A percentile compares a stretch with the other conserved stretches of the same genome.
These are phyloP conservation scores for Phoma herbarum DNA, from an alignment of 2,329 filamentous ascomycete genomes.

Conservation along the genomic window DNA sequence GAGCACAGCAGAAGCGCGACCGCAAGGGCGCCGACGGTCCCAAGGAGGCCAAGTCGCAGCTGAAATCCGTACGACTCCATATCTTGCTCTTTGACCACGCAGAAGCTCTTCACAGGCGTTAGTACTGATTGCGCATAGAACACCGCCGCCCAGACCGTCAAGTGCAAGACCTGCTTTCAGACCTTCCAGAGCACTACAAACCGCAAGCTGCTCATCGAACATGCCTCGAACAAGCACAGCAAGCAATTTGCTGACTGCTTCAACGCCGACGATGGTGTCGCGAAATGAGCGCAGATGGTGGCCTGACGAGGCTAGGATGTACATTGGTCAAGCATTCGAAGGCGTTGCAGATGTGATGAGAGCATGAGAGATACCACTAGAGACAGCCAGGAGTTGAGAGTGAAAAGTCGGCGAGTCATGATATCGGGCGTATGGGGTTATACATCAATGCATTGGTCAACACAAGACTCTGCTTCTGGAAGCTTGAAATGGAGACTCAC, in stretches of 20 bases:
- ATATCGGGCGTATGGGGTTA: slow-evolving; percentile 16
- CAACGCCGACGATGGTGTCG: slow-evolving; percentile 46
- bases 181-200: slow-evolving; percentile 82
- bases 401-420: slow-evolving; percentile 10
- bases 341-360: slow-evolving; percentile 25
- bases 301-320: slow-evolving; percentile 1
- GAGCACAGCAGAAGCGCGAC: slow-evolving; percentile 52
- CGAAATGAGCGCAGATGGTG: slow-evolving; percentile 28
- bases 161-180: slow-evolving; percentile 79
- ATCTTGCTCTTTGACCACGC: not conserved
- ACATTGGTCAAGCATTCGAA: slow-evolving; percentile 14
- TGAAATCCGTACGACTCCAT: slow-evolving; percentile 45
- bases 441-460: slow-evolving; percentile 13
- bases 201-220: slow-evolving; percentile 73
- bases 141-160: slow-evolving; percentile 76
- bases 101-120: not conserved
- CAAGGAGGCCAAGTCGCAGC: slow-evolving; percentile 48
- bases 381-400: slow-evolving; percentile 14
- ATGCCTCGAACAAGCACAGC: slow-evolving; percentile 79
- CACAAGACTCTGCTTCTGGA: not conserved
- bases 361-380: slow-evolving; percentile 38
- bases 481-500: not conserved
- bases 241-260: slow-evolving; percentile 78
- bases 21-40: slow-evolving; percentile 44
- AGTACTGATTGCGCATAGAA: slow-evolving; percentile 63